Conservation (phyloP, 345 rosid genomes). For the Rhizophora apiculata region DNA sequence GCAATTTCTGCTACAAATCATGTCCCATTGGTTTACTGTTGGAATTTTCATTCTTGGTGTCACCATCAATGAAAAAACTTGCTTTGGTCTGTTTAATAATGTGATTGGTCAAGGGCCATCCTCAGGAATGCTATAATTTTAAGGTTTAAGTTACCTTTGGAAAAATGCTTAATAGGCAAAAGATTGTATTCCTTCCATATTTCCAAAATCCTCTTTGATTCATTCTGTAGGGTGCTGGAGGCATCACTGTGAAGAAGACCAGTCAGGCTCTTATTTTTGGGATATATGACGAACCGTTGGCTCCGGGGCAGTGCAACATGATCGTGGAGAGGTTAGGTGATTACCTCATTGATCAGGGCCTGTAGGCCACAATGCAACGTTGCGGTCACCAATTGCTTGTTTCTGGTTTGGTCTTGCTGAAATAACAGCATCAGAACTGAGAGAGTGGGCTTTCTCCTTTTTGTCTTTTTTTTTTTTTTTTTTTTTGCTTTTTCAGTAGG, state of each 20-base stretch:
- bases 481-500: neutral
- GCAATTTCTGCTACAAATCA: too few relatives aligned
- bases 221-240: constrained; percentile 62
- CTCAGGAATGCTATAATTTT: neutral
- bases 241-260: constrained; percentile 78
- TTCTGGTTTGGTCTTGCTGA: constrained; percentile 10
- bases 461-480: neutral
- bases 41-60: too few relatives aligned
- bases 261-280: constrained; percentile 59
- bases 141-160: neutral
- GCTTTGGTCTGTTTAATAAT: too few relatives aligned
- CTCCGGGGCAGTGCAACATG: constrained; percentile 90
- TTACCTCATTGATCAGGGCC: constrained; percentile 55
- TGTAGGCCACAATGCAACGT: constrained; percentile 3
- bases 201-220: neutral
- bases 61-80: too few relatives aligned
- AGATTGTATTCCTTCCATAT: neutral
- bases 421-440: constrained; percentile 16
- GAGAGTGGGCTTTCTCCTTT: neutral
- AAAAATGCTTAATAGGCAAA: neutral
- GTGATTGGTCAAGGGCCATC: too few relatives aligned
- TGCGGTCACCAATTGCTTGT: neutral
- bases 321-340: constrained; percentile 88
- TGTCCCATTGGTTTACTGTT: too few relatives aligned
- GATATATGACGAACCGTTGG: constrained; percentile 70